These are phyloP conservation scores for Tolypocladium endophyticum DNA, from an alignment of 2,329 filamentous ascomycete genomes.

Conservation along the genomic window DNA sequence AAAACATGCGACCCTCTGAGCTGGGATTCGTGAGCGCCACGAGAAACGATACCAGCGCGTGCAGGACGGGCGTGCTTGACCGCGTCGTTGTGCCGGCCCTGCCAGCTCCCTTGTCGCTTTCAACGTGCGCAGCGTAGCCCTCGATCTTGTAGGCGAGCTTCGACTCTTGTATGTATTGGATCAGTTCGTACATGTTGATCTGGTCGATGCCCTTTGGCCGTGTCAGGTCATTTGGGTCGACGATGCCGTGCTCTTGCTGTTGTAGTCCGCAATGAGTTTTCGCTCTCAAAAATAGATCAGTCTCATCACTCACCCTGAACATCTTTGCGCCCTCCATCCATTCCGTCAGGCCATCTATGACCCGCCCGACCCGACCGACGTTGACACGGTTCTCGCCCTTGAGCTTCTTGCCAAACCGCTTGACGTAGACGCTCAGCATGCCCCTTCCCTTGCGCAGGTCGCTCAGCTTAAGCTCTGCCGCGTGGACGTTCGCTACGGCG, in stretches of 20 bases:
- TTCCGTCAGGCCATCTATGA: conserved; percentile 66
- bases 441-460: conserved; percentile 64
- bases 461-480: conserved; percentile 60
- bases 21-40: conserved; percentile 79
- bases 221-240: conserved; percentile 63
- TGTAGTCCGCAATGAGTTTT: neutral
- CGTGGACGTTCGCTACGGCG: conserved; percentile 79
- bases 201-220: conserved; percentile 83
- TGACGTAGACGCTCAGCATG: conserved; percentile 74
- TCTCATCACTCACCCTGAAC: conserved; percentile 23
- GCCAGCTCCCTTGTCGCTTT: conserved; percentile 30
- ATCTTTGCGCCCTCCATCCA: conserved; percentile 51
- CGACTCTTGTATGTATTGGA: conserved; percentile 80
- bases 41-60: conserved; percentile 53
- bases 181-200: conserved; percentile 84
- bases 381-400: conserved; percentile 89
- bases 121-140: conserved; percentile 61
- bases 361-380: conserved; percentile 73
- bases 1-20: conserved; percentile 56
- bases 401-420: conserved; percentile 76
- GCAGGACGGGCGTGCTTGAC: conserved; percentile 38
- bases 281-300: too few species aligned
- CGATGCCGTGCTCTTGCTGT: conserved; percentile 48
- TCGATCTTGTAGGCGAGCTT: conserved; percentile 93
- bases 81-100: conserved; percentile 8